Base-by-base conservation (phyloP, 2,329 filamentous ascomycete species). In the Ploettnerulaceae sp. region DNA sequence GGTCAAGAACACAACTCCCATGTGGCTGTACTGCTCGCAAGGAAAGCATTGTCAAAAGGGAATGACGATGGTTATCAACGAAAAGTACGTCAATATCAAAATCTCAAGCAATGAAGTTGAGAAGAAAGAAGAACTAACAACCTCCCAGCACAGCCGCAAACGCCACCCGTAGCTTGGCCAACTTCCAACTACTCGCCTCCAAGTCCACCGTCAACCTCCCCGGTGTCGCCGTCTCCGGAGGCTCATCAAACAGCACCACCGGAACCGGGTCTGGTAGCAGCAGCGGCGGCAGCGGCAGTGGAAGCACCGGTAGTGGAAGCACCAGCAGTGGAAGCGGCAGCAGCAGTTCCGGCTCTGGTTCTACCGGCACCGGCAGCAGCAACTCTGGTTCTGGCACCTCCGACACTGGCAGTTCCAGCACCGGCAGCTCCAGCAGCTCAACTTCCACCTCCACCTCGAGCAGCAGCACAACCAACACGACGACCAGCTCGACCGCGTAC, bases 21-120 rank as follows among this genome's bases (percentile, higher is more conserved):
- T 90, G 55, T 93, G 87, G 86, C 69, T 86, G 55, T 91, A 84
- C 74, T 91, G 86, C 69, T 81, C 79, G 22, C 82, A 89, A 66
- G 80, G 64, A 35, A 77, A 74, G 61, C 87, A 93, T 69, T 93
- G 86, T 67, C 77, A 89, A 48, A 50, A 42, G 5, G 63, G 62
- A 3, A 65, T 65, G 63, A 52, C 52, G 12, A 58, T 63, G 58
- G 61, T 64, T 14, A 74, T 83, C 32, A 67, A 74, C 25, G 69
- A 74, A 49, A 71, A 82, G 53, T 79, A 81, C 53, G 68, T 12
- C 14, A n/a, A n/a, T n/a, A 33, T 21, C 11, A n/a, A 18, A 9
- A n/a, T 37, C 26, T 7, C 18, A 22, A 35, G 1, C 4, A 34
- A 29, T 14, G 20, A 7, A 2, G 4, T n/a, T n/a, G 36, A 31